These are phyloP conservation scores for Xylariaceae sp. DNA, from an alignment of 2,329 filamentous ascomycete species.

Conservation along the genomic window DNA sequence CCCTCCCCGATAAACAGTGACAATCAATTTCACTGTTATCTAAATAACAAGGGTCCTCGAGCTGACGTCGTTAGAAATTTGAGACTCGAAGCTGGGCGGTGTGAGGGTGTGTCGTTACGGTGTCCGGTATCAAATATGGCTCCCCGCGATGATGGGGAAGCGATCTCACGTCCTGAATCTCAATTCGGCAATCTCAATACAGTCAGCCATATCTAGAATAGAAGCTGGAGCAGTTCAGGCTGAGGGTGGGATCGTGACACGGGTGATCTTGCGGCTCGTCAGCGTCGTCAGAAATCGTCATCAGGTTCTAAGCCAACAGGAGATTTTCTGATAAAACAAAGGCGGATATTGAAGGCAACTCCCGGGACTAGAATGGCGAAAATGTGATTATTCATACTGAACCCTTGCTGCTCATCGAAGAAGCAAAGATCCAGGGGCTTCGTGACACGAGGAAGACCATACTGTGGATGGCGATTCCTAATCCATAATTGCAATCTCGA, in stretches of 20 bases:
- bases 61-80: slow-evolving; percentile 5
- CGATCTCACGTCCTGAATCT: slow-evolving; percentile 5
- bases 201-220: not conserved
- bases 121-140: not conserved
- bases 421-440: not conserved
- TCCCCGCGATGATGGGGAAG: not conserved
- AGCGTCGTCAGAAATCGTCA: not conserved
- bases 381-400: not conserved
- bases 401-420: not conserved
- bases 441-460: too few relatives aligned
- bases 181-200: slow-evolving; percentile 10
- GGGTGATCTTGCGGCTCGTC: not conserved
- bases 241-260: not conserved
- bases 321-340: not conserved
- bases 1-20: not conserved
- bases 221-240: not conserved
- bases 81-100: not conserved
- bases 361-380: not conserved
- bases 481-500: too few relatives aligned
- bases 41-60: not conserved
- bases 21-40: not conserved
- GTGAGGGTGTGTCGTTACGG: not conserved
- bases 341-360: not conserved
- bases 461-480: too few relatives aligned
- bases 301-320: not conserved